A percentile compares a stretch with the other conserved stretches of the same genome.
phyloP scores from a whole-genome alignment of 495 filamentous ascomycete genomes.

The Hamigera avellanea region DNA sequence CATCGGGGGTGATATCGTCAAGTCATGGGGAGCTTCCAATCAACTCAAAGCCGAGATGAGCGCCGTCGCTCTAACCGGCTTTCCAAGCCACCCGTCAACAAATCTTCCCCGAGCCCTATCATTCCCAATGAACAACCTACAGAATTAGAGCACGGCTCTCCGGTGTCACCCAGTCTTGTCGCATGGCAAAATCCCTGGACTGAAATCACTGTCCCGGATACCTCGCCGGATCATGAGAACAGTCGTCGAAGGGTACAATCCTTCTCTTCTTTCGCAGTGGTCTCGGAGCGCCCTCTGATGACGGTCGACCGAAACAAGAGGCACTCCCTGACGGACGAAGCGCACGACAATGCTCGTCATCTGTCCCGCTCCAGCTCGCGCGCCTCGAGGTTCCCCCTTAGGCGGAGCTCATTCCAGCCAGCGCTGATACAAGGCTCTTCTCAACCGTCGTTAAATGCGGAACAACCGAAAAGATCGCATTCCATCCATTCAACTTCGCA shows the following conservation, averaged over 20 bases:
- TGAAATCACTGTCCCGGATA: neutral
- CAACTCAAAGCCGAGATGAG: conserved; percentile 24
- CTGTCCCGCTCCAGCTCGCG: neutral
- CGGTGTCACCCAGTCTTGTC: conserved; percentile 3
- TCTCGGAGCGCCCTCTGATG: neutral
- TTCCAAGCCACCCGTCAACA: conserved; percentile 24
- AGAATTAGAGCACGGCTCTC: neutral
- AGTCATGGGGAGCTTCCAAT: conserved; percentile 30
- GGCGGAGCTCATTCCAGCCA: conserved; percentile 16
- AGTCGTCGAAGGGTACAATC: neutral
- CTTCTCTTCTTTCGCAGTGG: conserved; percentile 1
- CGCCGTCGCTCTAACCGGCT: conserved; percentile 26
- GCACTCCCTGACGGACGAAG: neutral
- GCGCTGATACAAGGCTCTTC: conserved; percentile 7
- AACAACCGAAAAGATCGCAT: conserved; percentile 18
- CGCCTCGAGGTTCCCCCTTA: conserved; percentile 4
- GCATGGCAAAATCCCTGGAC: conserved; percentile 6
- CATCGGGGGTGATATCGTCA: conserved; percentile 2
- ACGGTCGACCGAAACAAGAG: too few species aligned
- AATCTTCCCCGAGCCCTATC: neutral
- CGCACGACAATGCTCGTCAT: neutral
- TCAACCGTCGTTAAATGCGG: conserved; percentile 5
- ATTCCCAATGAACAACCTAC: too few species aligned
- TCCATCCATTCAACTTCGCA: conserved; percentile 20
- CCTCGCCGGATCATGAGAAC: neutral